These are phyloP conservation scores for Solanum rostratum DNA, from an alignment of 257 asterid species.

Conservation along the genomic window DNA sequence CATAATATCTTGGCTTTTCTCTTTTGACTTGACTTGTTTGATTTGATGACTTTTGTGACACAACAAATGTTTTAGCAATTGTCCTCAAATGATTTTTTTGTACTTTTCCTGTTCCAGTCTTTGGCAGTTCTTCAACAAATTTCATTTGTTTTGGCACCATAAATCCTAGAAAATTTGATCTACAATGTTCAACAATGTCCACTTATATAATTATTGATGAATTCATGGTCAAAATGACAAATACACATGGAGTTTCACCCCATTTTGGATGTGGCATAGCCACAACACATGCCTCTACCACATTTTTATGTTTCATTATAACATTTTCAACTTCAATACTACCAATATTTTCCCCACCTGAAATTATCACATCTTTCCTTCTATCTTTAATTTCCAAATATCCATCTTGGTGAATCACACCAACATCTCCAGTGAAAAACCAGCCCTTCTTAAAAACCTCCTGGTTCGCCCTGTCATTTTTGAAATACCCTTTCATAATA, in stretches of 20 bases:
- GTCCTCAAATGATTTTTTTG: slow-evolving; percentile 57
- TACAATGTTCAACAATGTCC: slow-evolving; percentile 49
- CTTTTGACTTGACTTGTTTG: slow-evolving; percentile 8
- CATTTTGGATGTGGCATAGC: slow-evolving; percentile 84
- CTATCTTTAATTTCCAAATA: slow-evolving; percentile 25
- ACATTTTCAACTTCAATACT: slow-evolving; percentile 77
- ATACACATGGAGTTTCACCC: slow-evolving; percentile 56
- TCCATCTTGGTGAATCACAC: slow-evolving; percentile 79
- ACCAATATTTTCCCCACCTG: slow-evolving; percentile 77
- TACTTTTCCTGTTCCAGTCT: slow-evolving; percentile 60
- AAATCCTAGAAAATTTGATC: slow-evolving; percentile 40
- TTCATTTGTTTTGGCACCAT: slow-evolving; percentile 75
- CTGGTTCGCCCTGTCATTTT: slow-evolving; percentile 38
- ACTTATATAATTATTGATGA: slow-evolving; percentile 14
- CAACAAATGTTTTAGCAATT: slow-evolving; percentile 29
- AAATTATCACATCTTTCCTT: slow-evolving; percentile 76
- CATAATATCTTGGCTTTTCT: neutral
- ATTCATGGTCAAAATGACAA: slow-evolving; percentile 7
- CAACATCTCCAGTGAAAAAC: slow-evolving; percentile 78
- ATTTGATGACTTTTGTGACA: slow-evolving; percentile 4
- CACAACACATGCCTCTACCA: slow-evolving; percentile 76
- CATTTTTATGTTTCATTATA: slow-evolving; percentile 35
- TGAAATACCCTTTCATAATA: slow-evolving; percentile 66
- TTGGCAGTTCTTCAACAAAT: slow-evolving; percentile 57
- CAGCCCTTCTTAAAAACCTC: slow-evolving; percentile 54